phyloP scores from a whole-genome alignment of 2,329 filamentous ascomycete species.

The Penicillium verrucosum region DNA sequence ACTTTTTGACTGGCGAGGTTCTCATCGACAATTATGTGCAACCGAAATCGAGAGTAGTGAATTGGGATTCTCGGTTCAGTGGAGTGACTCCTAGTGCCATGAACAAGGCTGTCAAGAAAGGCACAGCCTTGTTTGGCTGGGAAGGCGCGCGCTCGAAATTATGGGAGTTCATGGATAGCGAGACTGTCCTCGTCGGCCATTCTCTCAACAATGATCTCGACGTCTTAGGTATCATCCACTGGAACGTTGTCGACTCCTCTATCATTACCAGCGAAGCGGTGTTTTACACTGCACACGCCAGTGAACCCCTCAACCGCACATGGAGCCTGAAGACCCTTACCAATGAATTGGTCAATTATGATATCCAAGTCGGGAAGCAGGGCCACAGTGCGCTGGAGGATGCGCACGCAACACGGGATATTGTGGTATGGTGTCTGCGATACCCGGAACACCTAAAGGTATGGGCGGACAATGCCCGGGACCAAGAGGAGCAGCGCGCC shows the following conservation, averaged over 20 bases:
- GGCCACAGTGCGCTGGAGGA: conserved; percentile 53
- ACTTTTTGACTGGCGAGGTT: conserved; percentile 48
- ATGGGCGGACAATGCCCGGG: conserved; percentile 29
- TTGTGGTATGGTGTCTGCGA: conserved; percentile 47
- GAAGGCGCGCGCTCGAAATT: conserved; percentile 43
- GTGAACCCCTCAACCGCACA: conserved; percentile 3
- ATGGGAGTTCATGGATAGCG: conserved; percentile 41
- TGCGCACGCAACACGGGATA: conserved; percentile 49
- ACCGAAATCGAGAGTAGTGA: conserved; percentile 33
- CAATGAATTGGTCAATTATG: conserved; percentile 34
- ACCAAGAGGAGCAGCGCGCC: background rate
- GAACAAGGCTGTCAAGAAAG: conserved; percentile 26
- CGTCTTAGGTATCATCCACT: conserved; percentile 45
- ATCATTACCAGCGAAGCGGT: conserved; percentile 41
- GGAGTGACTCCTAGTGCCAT: conserved; percentile 38
- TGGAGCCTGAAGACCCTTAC: conserved; percentile 42
- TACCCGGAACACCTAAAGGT: conserved; percentile 36
- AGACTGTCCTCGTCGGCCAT: conserved; percentile 52
- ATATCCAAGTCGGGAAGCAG: conserved; percentile 33
- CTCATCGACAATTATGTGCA: conserved; percentile 46
- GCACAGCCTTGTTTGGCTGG: conserved; percentile 42
- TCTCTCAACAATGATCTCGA: conserved; percentile 46
- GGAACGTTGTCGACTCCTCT: conserved; percentile 45
- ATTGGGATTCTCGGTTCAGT: conserved; percentile 42
- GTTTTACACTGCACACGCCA: conserved; percentile 3